Evolutionary conservation across 2,329 filamentous ascomycete species (phyloP).

Genomic region (Aspergillus pseudoglaucus): DNA sequence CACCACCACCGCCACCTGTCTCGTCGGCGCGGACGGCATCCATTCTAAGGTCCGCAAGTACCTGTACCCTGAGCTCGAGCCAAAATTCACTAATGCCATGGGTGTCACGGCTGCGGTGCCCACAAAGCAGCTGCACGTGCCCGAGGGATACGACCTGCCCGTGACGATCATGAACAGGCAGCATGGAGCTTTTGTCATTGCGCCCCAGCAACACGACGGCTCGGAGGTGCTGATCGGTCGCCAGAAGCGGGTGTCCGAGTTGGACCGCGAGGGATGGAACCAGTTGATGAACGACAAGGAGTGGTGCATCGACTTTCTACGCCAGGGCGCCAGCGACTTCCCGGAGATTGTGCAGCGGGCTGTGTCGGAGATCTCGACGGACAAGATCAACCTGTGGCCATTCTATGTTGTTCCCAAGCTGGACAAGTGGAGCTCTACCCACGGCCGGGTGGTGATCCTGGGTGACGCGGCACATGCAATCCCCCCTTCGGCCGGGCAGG

Average conservation of each 20-base stretch:
- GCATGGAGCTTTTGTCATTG: conserved; percentile 46
- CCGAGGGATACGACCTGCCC: conserved; percentile 35
- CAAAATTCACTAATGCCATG: conserved; percentile 47
- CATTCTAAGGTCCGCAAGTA: conserved; percentile 51
- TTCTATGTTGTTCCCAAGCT: conserved; percentile 46
- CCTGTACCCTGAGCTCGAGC: conserved; percentile 44
- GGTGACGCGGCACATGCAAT: conserved; percentile 60
- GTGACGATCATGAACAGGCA: conserved; percentile 38
- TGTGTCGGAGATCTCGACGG: conserved; percentile 27
- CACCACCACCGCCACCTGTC: conserved; percentile 33
- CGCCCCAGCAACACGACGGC: conserved; percentile 44
- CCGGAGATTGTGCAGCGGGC: conserved; percentile 35
- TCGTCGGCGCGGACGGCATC: conserved; percentile 56
- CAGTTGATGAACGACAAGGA: conserved; percentile 35
- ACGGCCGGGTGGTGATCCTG: conserved; percentile 40
- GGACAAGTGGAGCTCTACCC: conserved; percentile 37
- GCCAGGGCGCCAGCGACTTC: conserved; percentile 26
- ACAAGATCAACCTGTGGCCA: conserved; percentile 44
- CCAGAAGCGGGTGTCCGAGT: conserved; percentile 35
- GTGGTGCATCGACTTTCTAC: conserved; percentile 31
- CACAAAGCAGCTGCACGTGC: conserved; percentile 31
- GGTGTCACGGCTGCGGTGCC: conserved; percentile 35
- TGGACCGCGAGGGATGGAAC: conserved; percentile 41
- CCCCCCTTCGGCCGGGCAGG: conserved; percentile 55
- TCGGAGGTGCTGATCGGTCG: conserved; percentile 46